Percentiles rank a stretch among this genome's conserved stretches.
These are phyloP conservation scores for Plasmodium sp. DNA, from an alignment of 169 alveolate species.

Conservation along the genomic window DNA sequence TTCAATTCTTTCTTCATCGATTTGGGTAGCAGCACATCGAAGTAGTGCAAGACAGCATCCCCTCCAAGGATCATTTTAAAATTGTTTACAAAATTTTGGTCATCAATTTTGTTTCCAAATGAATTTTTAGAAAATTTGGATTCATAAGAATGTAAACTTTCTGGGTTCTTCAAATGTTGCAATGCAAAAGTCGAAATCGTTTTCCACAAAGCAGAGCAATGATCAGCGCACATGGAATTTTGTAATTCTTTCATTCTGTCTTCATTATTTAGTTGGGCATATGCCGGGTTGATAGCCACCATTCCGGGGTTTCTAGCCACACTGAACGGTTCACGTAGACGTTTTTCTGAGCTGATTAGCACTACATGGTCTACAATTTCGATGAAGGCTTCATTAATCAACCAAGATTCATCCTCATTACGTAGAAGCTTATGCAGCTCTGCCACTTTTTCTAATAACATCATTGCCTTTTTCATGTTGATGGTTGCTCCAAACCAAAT, in stretches of 20 bases:
- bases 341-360: constrained; percentile 20
- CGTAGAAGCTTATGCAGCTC: constrained; percentile 79
- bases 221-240: constrained; percentile 86
- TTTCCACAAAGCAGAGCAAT: constrained; percentile 85
- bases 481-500: constrained; percentile 86
- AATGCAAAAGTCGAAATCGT: constrained; percentile 81
- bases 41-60: constrained; percentile 82
- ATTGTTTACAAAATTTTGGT: constrained; percentile 80
- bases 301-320: constrained; percentile 79
- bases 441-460: constrained; percentile 78
- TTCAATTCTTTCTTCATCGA: constrained; percentile 82
- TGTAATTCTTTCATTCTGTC: constrained; percentile 83
- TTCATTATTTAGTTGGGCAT: constrained; percentile 77
- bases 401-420: constrained; percentile 64
- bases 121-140: constrained; percentile 75
- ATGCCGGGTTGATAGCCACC: constrained; percentile 77
- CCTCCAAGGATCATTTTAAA: constrained; percentile 83
- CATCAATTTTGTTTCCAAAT: constrained; percentile 78
- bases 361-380: constrained; percentile 65
- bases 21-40: constrained; percentile 82
- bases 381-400: constrained; percentile 71
- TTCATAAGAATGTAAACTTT: constrained; percentile 82
- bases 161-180: constrained; percentile 84
- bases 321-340: constrained; percentile 46
- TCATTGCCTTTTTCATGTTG: constrained; percentile 62